Percentiles rank a stretch among this genome's conserved stretches.
Conservation (phyloP, 106 monocot genomes). For the Acanthochlamys bracteata region DNA sequence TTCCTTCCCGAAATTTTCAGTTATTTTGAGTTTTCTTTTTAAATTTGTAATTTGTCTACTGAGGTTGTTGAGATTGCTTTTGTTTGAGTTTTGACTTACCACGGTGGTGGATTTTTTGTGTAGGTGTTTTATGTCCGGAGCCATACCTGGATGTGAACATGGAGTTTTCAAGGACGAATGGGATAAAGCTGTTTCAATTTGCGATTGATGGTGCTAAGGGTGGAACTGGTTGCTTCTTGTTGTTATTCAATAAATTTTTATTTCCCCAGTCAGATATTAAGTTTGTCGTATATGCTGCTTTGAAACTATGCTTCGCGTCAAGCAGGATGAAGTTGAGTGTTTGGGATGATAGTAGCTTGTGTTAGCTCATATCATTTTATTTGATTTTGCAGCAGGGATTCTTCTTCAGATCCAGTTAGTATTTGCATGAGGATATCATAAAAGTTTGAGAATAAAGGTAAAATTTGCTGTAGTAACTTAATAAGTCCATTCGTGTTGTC, state of each 20-base stretch:
- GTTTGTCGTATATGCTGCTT: too few relatives aligned
- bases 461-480: too few relatives aligned
- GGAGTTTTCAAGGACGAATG: neutral
- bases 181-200: neutral
- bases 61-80: neutral
- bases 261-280: neutral
- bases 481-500: too few relatives aligned
- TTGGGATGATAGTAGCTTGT: too few relatives aligned
- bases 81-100: too few relatives aligned
- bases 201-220: constrained; percentile 4
- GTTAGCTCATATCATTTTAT: too few relatives aligned
- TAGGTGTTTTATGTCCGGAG: constrained; percentile 2
- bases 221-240: neutral
- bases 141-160: neutral
- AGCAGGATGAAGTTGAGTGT: too few relatives aligned
- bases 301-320: too few relatives aligned
- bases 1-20: neutral
- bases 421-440: too few relatives aligned
- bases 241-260: neutral
- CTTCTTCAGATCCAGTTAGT: too few relatives aligned
- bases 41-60: neutral
- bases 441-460: too few relatives aligned
- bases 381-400: too few relatives aligned
- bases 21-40: neutral
- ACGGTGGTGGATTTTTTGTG: neutral